Percentiles rank a stretch among this genome's conserved stretches.
These are phyloP conservation scores for Scleromitrula shiraiana DNA, from an alignment of 2,329 filamentous ascomycete genomes.

Conservation along the genomic window DNA sequence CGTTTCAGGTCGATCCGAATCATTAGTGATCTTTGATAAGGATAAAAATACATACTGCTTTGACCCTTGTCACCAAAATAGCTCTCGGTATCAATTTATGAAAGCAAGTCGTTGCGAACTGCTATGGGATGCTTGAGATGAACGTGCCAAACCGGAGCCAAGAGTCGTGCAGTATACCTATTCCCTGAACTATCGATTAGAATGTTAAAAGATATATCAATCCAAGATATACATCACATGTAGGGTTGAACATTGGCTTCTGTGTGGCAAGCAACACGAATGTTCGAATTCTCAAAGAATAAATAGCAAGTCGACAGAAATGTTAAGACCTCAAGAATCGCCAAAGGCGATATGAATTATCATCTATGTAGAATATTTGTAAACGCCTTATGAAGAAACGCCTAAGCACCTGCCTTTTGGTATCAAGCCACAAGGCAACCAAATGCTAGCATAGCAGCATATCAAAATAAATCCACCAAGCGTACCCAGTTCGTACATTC, in stretches of 20 bases:
- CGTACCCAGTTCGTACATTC: slow-evolving; percentile 4
- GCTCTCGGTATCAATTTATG: neutral
- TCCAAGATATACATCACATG: too few species aligned
- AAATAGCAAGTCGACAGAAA: too few species aligned
- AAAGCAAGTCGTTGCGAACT: neutral
- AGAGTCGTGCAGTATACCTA: too few species aligned
- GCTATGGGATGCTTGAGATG: neutral
- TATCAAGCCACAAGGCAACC: neutral
- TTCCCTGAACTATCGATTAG: too few species aligned
- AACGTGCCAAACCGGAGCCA: too few species aligned
- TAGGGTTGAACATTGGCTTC: too few species aligned
- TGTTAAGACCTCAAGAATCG: too few species aligned
- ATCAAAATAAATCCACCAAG: neutral
- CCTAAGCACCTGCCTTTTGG: neutral
- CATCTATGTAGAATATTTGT: neutral
- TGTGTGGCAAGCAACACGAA: too few species aligned
- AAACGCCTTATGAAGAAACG: neutral
- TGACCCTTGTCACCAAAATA: too few species aligned
- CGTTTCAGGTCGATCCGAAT: neutral
- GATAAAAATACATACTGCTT: neutral
- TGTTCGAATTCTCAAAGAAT: too few species aligned
- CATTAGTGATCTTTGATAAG: neutral
- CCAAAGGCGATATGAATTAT: neutral
- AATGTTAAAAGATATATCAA: too few species aligned
- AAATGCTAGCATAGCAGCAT: neutral